These are phyloP conservation scores for Ophiostoma sp. DNA, from an alignment of 2,329 filamentous ascomycete genomes.

Conservation along the genomic window DNA sequence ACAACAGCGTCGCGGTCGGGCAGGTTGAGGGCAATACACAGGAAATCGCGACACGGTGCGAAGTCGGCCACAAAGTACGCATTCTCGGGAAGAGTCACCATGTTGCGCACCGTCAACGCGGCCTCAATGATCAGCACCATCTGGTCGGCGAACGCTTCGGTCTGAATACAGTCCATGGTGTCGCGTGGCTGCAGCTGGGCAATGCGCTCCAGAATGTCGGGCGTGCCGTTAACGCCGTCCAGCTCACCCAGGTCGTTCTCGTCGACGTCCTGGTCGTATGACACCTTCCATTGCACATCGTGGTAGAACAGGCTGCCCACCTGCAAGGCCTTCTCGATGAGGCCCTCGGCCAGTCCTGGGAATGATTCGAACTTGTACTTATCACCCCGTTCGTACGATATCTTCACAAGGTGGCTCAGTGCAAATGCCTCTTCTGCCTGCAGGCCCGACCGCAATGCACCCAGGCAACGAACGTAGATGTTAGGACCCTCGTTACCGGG, in stretches of 20 bases:
- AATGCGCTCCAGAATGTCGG: conserved; percentile 72
- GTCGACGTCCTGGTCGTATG: conserved; percentile 60
- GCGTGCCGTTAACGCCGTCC: conserved; percentile 66
- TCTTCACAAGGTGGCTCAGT: conserved; percentile 89
- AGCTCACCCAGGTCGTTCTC: conserved; percentile 52
- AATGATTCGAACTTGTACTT: conserved; percentile 96
- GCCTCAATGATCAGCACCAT: conserved; percentile 82
- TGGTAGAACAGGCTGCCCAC: conserved; percentile 74
- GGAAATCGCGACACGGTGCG: conserved; percentile 72
- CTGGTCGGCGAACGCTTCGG: conserved; percentile 67
- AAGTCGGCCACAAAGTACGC: conserved; percentile 77
- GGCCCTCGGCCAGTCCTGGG: conserved; percentile 79
- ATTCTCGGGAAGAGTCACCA: conserved; percentile 92
- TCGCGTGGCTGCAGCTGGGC: conserved; percentile 59
- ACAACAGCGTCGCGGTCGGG: conserved; percentile 70
- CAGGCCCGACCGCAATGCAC: conserved; percentile 77
- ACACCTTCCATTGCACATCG: conserved; percentile 76
- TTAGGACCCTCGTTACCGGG: conserved; percentile 73
- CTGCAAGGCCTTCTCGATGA: conserved; percentile 81
- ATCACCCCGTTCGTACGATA: conserved; percentile 90
- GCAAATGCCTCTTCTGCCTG: conserved; percentile 87
- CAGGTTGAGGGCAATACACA: conserved; percentile 79
- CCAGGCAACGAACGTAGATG: conserved; percentile 86
- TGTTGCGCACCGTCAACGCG: conserved; percentile 85
- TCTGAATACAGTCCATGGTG: conserved; percentile 68